A percentile compares a stretch with the other conserved stretches of the same genome.
Conservation (phyloP, 2,329 filamentous ascomycete genomes). For the Colletotrichum sp. region DNA sequence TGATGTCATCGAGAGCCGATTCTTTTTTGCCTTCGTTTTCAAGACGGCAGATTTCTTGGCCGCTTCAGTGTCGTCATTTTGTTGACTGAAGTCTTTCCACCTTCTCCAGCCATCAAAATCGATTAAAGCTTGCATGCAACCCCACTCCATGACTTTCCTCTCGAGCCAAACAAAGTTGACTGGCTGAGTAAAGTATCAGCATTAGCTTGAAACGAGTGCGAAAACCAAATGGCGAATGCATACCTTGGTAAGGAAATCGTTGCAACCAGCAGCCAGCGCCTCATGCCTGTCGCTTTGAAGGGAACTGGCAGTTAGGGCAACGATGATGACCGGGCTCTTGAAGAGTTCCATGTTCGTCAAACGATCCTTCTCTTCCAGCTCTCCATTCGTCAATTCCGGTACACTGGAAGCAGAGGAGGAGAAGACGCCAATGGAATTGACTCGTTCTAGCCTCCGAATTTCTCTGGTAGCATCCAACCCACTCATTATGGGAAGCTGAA, state of each 20-base stretch:
- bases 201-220: not conserved
- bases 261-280: conserved; percentile 92
- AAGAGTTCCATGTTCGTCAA: conserved; percentile 75
- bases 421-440: conserved; percentile 94
- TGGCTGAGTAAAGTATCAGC: conserved; percentile 60
- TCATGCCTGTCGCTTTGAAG: conserved; percentile 95
- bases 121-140: conserved; percentile 98
- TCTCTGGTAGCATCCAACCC: conserved; percentile 94
- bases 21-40: conserved; percentile 51
- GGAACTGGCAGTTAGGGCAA: conserved; percentile 92
- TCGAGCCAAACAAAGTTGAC: conserved; percentile 98
- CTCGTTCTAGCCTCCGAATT: conserved; percentile 85
- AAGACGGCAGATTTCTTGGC: conserved; percentile 43
- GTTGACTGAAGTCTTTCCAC: conserved; percentile 84
- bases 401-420: conserved; percentile 64
- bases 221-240: conserved; percentile 24
- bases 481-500: conserved; percentile 96
- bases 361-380: conserved; percentile 69
- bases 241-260: conserved; percentile 98
- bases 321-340: conserved; percentile 97
- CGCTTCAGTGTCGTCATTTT: conserved; percentile 47
- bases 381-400: conserved; percentile 43
- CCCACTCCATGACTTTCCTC: conserved; percentile 98
- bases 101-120: conserved; percentile 98
- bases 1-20: conserved; percentile 40